Base-by-base conservation (phyloP, 2,329 filamentous ascomycete genomes). In the Plectosphaerella cucumerina region DNA sequence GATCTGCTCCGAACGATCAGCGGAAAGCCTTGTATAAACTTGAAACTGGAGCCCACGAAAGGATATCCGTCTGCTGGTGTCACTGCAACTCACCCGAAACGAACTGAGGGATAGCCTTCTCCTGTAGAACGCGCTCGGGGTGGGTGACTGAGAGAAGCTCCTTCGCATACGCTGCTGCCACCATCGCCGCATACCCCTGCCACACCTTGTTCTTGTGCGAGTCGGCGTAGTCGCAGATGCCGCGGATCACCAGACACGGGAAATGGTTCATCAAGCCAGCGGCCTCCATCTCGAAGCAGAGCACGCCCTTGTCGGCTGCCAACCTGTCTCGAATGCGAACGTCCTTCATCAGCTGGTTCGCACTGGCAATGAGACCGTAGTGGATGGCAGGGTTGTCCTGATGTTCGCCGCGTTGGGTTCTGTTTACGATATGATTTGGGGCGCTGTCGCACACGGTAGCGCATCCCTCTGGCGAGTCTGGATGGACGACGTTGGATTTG, bases 141-240 rank as follows among this genome's bases (percentile, higher is more conserved):
- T 53, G 18, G 22, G 63, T 57, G 14, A 6, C 12, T 6, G 5
- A 3, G 3, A 59, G 17, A 0, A 59, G 37, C 9, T 52, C 53
- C 2, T 44, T 53, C 1, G 62, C 60, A 31, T 58, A 62, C 12
- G 62, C 62, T 0, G 68, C 68, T 0, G 70, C 68, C 0, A 60
- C 60, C 0, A 58, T 57, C 1, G 70, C 66, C 0, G 70, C 68
- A 52, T 68, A 71, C 0, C 35, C 34, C 21, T 71, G 66, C 70
- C 68, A 72, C 3, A 35, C 26, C 10, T 72, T 64, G 22, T 63
- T 64, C 47, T 72, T 72, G 49, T 72, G 68, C 0, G 60, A 65
- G 50, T 74, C 70, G 4, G 67, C 60, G 44, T 72, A 73, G 44
- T 72, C 67, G 20, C 64, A 73, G 0, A 74, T 69, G 0, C 69